phyloP scores from a whole-genome alignment of 1,139 yeast genomes.

The Protomyces arabidopsidicola region DNA sequence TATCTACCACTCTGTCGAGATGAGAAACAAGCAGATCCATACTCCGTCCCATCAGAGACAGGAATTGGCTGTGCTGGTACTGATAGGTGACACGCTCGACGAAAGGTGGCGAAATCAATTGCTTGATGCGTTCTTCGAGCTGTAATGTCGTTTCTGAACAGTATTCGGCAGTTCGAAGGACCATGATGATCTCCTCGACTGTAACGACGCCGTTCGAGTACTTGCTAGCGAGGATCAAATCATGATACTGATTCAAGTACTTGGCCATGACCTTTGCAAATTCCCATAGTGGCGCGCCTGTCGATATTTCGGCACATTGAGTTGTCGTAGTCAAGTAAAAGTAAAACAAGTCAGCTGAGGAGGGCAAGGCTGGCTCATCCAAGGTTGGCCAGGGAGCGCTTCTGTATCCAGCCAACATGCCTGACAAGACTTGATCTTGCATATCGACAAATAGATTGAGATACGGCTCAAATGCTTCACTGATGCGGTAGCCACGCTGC shows the following conservation, averaged over 20 bases:
- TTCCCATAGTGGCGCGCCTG: conserved; percentile 56
- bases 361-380: conserved; percentile 55
- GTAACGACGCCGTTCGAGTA: conserved; percentile 45
- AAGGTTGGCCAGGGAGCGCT: conserved; percentile 34
- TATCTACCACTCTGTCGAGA: conserved; percentile 57
- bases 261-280: conserved; percentile 62
- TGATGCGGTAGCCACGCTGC: conserved; percentile 51
- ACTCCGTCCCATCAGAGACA: conserved; percentile 56
- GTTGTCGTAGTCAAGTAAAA: conserved; percentile 64
- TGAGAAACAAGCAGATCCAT: conserved; percentile 56
- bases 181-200: conserved; percentile 60
- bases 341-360: conserved; percentile 82
- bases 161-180: conserved; percentile 85
- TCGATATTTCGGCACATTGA: conserved; percentile 71
- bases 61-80: conserved; percentile 52
- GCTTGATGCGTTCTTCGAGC: conserved; percentile 59
- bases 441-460: conserved; percentile 80
- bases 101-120: conserved; percentile 46
- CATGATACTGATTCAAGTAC: conserved; percentile 62
- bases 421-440: conserved; percentile 62
- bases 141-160: conserved; percentile 74
- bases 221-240: conserved; percentile 56
- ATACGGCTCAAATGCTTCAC: conserved; percentile 79
- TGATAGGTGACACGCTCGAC: conserved; percentile 50
- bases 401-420: conserved; percentile 49